Base-by-base conservation (phyloP, 306 rosid species). In the Glycine tomentella region DNA sequence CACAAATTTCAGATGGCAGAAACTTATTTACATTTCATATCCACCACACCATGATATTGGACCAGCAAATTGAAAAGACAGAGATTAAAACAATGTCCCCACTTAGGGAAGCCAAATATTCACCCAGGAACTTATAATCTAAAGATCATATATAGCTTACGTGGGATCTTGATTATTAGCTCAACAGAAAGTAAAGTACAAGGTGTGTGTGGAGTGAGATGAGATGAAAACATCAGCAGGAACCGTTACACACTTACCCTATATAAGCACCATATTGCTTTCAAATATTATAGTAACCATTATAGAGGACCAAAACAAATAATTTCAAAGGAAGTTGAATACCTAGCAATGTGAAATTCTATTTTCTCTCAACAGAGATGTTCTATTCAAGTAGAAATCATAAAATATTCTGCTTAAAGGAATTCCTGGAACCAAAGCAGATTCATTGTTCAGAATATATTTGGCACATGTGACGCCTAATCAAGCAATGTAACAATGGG, bases 361-460 rank as follows among this genome's bases (percentile, higher is more conserved):
- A 65, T 2, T 3, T 10, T 58, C 69, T 68, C 20, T 68, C 31
- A 42, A 78, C 36, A 44, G 6, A 8, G 49, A 56, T 31, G 11
- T 3, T 56, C 33, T 15, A 55, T 79, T 40, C 76, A 20, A 40
- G 53, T 16, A 4, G 13, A 81, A 72, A 72, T 52, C 48, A 34
- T 61, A 80, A 49, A 72, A 49, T 49, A 38, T n/a, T 38, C 59
- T 31, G 58, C 53, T 33, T 56, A 53, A 44, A 53, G 42, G 58
- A 81, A 81, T 45, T 55, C 76, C 33, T 13, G 44, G 12, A 17
- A 66, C 64, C 11, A 42, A 74, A 8, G 51, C 7, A 31, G 70
- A 31, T 58, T 46, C 31, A 45, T 34, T 45, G 33, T 53, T 46
- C 69, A 11, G 1, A 44, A 74, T 56, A 15, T 74, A 25, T 31